phyloP scores from a whole-genome alignment of 1,139 yeast species.

The Eremothecium coryli region DNA sequence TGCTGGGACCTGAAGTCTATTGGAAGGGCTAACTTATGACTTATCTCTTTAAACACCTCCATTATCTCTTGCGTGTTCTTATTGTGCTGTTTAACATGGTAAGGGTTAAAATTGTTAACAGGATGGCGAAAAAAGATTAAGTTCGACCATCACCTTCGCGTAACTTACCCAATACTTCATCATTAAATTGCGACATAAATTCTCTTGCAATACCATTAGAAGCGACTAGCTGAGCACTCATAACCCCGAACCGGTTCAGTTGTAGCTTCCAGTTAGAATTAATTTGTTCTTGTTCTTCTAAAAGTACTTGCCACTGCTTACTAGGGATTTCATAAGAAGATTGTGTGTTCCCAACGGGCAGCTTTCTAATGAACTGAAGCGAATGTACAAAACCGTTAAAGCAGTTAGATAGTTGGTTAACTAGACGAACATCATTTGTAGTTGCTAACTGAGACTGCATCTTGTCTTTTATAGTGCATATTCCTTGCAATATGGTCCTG shows the following conservation, averaged over 20 bases:
- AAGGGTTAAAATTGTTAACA: neutral
- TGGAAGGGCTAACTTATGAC: slow-evolving; percentile 22
- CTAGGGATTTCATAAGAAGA: slow-evolving; percentile 14
- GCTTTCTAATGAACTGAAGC: slow-evolving; percentile 16
- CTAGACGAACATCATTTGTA: neutral
- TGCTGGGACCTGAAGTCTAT: slow-evolving; percentile 27
- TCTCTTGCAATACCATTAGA: slow-evolving; percentile 13
- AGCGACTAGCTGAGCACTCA: slow-evolving; percentile 14
- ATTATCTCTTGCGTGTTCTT: slow-evolving; percentile 1
- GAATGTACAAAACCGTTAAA: slow-evolving; percentile 19
- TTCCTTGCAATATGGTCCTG: neutral
- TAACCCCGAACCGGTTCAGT: slow-evolving; percentile 10
- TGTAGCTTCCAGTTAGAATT: slow-evolving; percentile 20
- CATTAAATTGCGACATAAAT: slow-evolving; percentile 5
- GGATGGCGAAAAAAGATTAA: neutral
- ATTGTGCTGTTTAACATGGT: neutral
- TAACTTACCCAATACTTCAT: slow-evolving; percentile 6
- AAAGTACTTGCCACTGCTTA: slow-evolving; percentile 15
- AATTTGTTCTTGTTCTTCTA: slow-evolving; percentile 16
- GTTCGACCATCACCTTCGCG: neutral
- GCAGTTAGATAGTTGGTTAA: slow-evolving; percentile 16
- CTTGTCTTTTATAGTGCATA: slow-evolving; percentile 1
- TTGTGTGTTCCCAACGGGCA: slow-evolving; percentile 11
- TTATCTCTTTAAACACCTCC: slow-evolving; percentile 22
- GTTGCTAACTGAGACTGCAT: neutral